A percentile compares a stretch with the other conserved stretches of the same genome.
phyloP scores from a whole-genome alignment of 352 stramenopile genomes.

The Phytophthora macrochlamydospora region DNA sequence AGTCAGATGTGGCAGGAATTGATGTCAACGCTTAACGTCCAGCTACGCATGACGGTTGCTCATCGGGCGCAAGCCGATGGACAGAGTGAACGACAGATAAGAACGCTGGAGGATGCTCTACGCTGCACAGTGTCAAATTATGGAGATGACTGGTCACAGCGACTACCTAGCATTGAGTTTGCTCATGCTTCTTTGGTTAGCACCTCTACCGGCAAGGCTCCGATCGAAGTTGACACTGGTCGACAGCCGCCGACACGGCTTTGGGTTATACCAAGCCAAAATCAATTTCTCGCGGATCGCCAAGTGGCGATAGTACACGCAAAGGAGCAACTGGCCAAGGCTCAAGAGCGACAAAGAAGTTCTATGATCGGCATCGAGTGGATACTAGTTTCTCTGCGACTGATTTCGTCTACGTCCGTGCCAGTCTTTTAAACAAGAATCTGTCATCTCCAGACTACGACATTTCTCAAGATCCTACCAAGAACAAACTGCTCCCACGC shows the following conservation, averaged over 20 bases:
- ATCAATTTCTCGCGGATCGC: neutral
- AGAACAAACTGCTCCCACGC: neutral
- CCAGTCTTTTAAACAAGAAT: neutral
- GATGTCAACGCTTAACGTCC: neutral
- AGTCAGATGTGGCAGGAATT: neutral
- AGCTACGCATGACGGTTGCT: slow-evolving; percentile 5
- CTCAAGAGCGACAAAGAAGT: neutral
- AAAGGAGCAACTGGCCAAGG: neutral
- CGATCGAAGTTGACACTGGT: slow-evolving; percentile 6
- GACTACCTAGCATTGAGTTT: neutral
- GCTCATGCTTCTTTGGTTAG: slow-evolving; percentile 1
- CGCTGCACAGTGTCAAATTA: slow-evolving; percentile 4
- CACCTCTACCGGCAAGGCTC: neutral
- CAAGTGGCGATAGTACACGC: neutral
- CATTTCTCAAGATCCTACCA: neutral
- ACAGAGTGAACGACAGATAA: slow-evolving; percentile 1
- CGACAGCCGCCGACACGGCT: neutral
- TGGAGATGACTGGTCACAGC: neutral
- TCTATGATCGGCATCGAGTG: neutral
- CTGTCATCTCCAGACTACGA: neutral
- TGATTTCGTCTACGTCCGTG: slow-evolving; percentile 4
- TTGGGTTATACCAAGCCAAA: neutral
- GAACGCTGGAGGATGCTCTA: slow-evolving; percentile 5
- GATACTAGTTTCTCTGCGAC: neutral
- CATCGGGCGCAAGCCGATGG: slow-evolving; percentile 6